Conservation (phyloP, 768 basidiomycete species). For the Jaapia argillacea region DNA sequence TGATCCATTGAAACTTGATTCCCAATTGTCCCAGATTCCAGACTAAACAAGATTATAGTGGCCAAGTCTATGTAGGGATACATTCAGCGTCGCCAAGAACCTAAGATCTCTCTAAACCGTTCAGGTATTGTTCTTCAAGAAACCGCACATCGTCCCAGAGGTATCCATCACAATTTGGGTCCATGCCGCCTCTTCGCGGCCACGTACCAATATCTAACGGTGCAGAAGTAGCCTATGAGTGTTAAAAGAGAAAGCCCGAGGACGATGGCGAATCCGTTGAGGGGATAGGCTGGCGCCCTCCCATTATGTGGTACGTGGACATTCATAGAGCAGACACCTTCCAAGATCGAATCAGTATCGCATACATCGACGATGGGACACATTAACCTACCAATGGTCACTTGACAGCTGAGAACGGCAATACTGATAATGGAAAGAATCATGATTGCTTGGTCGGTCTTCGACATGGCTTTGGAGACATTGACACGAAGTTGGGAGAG, state of each 20-base stretch:
- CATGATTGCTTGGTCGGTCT: conserved; percentile 57
- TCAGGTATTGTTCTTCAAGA: no score
- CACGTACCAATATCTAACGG: conserved; percentile 60
- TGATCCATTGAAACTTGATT: no score
- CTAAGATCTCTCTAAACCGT: no score
- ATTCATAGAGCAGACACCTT: conserved; percentile 68
- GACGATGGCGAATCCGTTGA: conserved; percentile 47
- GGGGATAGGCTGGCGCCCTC: conserved; percentile 23
- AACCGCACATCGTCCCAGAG: no score
- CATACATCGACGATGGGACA: background rate
- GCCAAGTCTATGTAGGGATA: no score
- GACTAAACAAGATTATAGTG: no score
- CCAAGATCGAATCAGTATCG: background rate
- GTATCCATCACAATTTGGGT: no score
- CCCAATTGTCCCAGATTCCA: no score
- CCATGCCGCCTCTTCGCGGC: conserved; percentile 33
- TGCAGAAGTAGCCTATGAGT: conserved; percentile 28
- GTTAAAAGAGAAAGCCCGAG: conserved; percentile 36
- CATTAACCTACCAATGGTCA: conserved; percentile 40
- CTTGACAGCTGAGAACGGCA: conserved; percentile 54
- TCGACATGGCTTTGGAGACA: conserved; percentile 46
- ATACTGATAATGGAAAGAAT: conserved; percentile 59
- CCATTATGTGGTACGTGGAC: conserved; percentile 48
- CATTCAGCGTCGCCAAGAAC: no score
- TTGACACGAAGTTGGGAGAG: conserved; percentile 64